Conservation (phyloP, 352 stramenopile genomes). For the Phytophthora pluvialis region DNA sequence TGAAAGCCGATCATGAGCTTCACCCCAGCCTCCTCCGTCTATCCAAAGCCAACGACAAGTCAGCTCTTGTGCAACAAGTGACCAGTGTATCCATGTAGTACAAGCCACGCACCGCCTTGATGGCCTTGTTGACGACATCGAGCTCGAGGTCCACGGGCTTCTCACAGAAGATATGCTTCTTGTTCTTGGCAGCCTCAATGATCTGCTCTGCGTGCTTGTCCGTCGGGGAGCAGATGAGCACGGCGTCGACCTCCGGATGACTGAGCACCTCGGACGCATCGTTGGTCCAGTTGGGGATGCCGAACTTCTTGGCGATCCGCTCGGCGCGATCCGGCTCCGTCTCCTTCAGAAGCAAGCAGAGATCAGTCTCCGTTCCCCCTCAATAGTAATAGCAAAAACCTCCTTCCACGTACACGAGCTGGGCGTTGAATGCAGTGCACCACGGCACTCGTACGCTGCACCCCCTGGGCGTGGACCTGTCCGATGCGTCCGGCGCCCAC, state of each 20-base stretch:
- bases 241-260: conserved; percentile 93
- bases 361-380: conserved; percentile 6
- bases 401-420: conserved; percentile 18
- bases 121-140: conserved; percentile 57
- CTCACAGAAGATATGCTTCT: conserved; percentile 97
- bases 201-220: conserved; percentile 95
- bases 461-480: conserved; percentile 58
- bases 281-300: conserved; percentile 72
- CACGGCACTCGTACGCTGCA: conserved; percentile 55
- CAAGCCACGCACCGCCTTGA: conserved; percentile 47
- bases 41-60: background rate
- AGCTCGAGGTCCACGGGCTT: conserved; percentile 96
- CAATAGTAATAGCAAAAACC: background rate
- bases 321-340: conserved; percentile 38
- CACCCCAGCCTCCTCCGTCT: conserved; percentile 61
- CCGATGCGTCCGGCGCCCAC: conserved; percentile 76
- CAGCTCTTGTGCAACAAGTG: background rate
- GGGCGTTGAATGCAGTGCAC: conserved; percentile 51
- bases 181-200: conserved; percentile 89
- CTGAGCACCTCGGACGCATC: conserved; percentile 92
- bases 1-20: conserved; percentile 97
- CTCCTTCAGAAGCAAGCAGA: no score
- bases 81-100: background rate
- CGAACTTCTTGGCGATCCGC: conserved; percentile 45
- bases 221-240: conserved; percentile 97